A percentile compares a stretch with the other conserved stretches of the same genome.
phyloP scores from a whole-genome alignment of 495 filamentous ascomycete species.

The Immersiella caudata region DNA sequence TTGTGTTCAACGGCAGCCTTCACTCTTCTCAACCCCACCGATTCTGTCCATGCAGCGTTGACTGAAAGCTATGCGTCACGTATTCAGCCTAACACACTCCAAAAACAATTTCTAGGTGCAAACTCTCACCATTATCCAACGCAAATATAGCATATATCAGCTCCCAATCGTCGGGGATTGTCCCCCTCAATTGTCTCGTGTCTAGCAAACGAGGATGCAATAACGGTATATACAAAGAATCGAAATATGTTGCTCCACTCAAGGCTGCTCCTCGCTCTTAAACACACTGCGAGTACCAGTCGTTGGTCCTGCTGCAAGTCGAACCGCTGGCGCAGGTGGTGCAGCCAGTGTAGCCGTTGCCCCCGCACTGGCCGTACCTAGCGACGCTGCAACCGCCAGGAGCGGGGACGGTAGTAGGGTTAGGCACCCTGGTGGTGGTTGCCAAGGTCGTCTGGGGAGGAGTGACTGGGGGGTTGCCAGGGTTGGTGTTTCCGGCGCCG shows the following conservation, averaged over 20 bases:
- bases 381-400: conserved; percentile 7
- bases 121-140: too few relatives aligned
- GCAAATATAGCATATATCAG: too few relatives aligned
- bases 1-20: too few relatives aligned
- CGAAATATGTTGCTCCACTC: neutral
- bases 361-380: conserved; percentile 22
- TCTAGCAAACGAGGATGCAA: neutral
- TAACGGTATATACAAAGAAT: neutral
- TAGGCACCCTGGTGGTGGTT: neutral
- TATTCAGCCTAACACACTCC: too few relatives aligned
- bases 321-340: conserved; percentile 8
- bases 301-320: conserved; percentile 5
- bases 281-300: conserved; percentile 15
- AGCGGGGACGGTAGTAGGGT: neutral
- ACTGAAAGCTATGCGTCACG: too few relatives aligned
- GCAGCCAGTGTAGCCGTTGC: conserved; percentile 11
- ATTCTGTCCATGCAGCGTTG: too few relatives aligned
- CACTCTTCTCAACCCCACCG: too few relatives aligned
- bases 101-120: too few relatives aligned
- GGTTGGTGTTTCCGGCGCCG: neutral
- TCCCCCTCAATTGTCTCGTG: too few relatives aligned
- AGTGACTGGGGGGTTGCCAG: neutral
- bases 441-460: neutral
- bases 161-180: too few relatives aligned
- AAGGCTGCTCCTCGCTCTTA: neutral